Evolutionary conservation across 2,329 filamentous ascomycete species (phyloP), one percentile per base, ranked within the genome.

Genomic region (Fusarium sp.): DNA sequence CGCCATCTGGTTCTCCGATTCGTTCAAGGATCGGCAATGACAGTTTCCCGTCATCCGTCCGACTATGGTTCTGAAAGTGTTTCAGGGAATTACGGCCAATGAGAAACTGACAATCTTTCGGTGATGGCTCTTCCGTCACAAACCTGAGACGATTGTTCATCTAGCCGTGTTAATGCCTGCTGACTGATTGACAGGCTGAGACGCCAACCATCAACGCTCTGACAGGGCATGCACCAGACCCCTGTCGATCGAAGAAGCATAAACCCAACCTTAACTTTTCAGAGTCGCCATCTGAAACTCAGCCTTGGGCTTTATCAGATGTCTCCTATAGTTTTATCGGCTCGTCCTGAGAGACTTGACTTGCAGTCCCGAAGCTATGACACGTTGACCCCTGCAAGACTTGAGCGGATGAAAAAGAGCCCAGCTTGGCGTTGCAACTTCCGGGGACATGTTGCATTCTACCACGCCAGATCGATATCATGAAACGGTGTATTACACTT

Each of bases 161-260:
- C 8, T 47, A 54, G 52, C 66, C 52, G 59, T n/a, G 42, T 70
- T 38, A 50, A 70, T 70, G 67, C 67, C 59, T 54, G 59, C n/a
- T 18, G 41, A 11, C 38, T 42, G 26, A 70, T 70, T 26, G 22
- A 26, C 42, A 32, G 22, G 22, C 26, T 66, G 67, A 65, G 51
- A 70, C 67, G 38, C 42, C 42, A 60, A 32, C 34, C 26, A 20
- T 34, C 13, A 3, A 22, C 22, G 22, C 54, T 38, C 39, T n/a
- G 52, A 70, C 66, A 32, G 26, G 41, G 22, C 30, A 44, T 38
- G 67, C 47, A 28, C 52, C 67, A 26, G n/a, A 70, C 67, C 67
- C 67, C 39, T 70, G 67, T 51, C 47, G 18, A 18, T 30, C 26
- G 20, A 70, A 70, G 39, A 70, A 69, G 66, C 66, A 69, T 69